phyloP scores from a whole-genome alignment of 495 filamentous ascomycete species.

The Podospora conica region DNA sequence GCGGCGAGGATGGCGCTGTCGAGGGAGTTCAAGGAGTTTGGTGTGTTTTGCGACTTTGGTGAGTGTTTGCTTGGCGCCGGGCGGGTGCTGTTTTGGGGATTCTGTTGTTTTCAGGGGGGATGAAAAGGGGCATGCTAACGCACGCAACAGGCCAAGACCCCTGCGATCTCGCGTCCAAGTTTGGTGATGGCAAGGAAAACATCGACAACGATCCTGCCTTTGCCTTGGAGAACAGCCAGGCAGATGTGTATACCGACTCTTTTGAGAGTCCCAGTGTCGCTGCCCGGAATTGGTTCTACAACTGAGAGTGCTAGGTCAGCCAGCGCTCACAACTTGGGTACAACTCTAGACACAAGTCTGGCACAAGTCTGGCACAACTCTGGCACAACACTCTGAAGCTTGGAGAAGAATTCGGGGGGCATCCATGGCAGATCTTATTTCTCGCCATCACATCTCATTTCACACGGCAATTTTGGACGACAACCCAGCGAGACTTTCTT shows the following conservation, averaged over 20 bases:
- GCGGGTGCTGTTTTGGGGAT: background rate
- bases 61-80: constrained; percentile 3
- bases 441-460: background rate
- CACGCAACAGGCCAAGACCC: constrained; percentile 13
- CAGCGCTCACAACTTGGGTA: too few species aligned
- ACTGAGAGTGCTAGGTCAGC: background rate
- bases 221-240: background rate
- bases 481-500: background rate
- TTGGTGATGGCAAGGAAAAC: background rate
- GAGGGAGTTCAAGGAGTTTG: constrained; percentile 25
- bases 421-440: too few species aligned
- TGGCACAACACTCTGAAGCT: background rate
- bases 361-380: background rate
- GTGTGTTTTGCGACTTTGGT: constrained; percentile 23
- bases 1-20: constrained; percentile 31
- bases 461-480: background rate
- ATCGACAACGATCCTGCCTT: background rate
- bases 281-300: background rate
- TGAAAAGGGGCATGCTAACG: background rate
- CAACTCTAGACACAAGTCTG: background rate
- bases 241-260: background rate
- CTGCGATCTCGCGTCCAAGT: constrained; percentile 3
- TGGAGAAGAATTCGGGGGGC: too few species aligned
- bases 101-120: background rate
- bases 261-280: background rate